Evolutionary conservation across 1,284 basidiomycete genomes (phyloP).

Genomic region (Coniferiporia sulphurascens): DNA sequence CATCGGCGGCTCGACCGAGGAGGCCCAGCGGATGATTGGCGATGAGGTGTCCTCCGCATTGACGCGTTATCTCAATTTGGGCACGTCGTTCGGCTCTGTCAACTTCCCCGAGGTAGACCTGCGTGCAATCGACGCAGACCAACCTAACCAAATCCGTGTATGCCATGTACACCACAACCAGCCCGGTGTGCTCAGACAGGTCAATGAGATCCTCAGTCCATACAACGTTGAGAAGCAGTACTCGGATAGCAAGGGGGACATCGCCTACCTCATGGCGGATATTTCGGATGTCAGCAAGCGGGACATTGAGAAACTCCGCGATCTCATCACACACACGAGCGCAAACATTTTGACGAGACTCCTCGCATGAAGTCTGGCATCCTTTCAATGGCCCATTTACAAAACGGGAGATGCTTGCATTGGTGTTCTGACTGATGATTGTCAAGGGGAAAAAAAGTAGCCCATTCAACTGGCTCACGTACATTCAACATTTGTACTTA

Average conservation of each 20-base stretch:
- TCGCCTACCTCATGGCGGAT: slow-evolving; percentile 95
- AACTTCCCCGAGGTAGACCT: slow-evolving; percentile 99
- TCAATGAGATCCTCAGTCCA: slow-evolving; percentile 90
- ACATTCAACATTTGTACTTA: background rate
- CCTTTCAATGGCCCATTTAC: slow-evolving; percentile 10
- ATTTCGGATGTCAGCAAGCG: slow-evolving; percentile 84
- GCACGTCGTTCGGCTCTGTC: slow-evolving; percentile 87
- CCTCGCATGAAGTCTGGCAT: slow-evolving; percentile 47
- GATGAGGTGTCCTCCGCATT: slow-evolving; percentile 89
- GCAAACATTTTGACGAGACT: slow-evolving; percentile 88
- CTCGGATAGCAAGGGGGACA: slow-evolving; percentile 92
- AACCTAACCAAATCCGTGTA: slow-evolving; percentile 78
- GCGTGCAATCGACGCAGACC: slow-evolving; percentile 85
- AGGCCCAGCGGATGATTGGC: slow-evolving; percentile 97
- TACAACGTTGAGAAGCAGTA: slow-evolving; percentile 99
- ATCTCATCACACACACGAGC: slow-evolving; percentile 75
- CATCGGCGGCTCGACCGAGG: slow-evolving; percentile 98
- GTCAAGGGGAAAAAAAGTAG: no score
- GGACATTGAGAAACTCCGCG: slow-evolving; percentile 81
- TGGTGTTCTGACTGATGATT: no score
- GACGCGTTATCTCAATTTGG: slow-evolving; percentile 88
- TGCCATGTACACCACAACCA: slow-evolving; percentile 98
- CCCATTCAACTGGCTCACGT: slow-evolving; percentile 31
- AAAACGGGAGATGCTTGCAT: no score
- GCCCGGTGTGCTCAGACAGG: slow-evolving; percentile 92